Percentiles rank a stretch among this genome's conserved stretches.
Conservation (phyloP, 2,329 filamentous ascomycete species). For the Graphium sp. region DNA sequence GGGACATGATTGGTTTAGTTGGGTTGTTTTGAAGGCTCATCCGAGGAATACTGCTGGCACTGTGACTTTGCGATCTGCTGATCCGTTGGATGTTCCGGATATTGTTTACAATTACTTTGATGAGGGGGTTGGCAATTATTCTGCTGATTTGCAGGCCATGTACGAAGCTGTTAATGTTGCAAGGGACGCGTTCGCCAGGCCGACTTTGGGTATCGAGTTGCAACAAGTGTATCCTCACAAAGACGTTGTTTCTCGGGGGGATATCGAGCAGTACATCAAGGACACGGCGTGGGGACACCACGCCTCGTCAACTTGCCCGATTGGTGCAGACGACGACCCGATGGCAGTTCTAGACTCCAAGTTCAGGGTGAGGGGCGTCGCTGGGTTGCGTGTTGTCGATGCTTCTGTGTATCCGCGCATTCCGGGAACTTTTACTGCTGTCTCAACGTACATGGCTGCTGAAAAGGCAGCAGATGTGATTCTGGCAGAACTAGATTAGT, state of each 20-base stretch:
- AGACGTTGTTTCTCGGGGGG: conserved; percentile 5
- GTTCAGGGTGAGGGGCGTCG: conserved; percentile 27
- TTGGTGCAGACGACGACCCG: conserved; percentile 13
- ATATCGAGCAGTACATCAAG: conserved; percentile 9
- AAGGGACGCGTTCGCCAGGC: too few species aligned
- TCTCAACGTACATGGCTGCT: conserved; percentile 14
- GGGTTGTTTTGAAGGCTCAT: too few species aligned
- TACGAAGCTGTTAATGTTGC: too few species aligned
- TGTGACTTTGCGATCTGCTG: conserved; percentile 40
- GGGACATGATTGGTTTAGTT: too few species aligned
- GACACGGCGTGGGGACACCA: conserved; percentile 9
- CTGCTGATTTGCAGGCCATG: too few species aligned
- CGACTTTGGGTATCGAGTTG: too few species aligned
- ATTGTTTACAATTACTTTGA: conserved; percentile 48
- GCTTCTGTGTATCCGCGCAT: conserved; percentile 32
- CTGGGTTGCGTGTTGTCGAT: conserved; percentile 40
- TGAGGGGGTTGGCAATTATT: conserved; percentile 25
- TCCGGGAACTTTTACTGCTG: conserved; percentile 15
- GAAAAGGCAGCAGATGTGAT: conserved; percentile 17
- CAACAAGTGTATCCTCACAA: too few species aligned
- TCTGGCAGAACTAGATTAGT: too few species aligned
- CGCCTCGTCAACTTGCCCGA: conserved; percentile 15
- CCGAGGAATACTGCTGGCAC: too few species aligned
- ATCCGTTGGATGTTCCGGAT: conserved; percentile 46
- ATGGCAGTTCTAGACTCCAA: conserved; percentile 28